Conservation (phyloP, 106 monocot species). For the Dendrobium huoshanense region DNA sequence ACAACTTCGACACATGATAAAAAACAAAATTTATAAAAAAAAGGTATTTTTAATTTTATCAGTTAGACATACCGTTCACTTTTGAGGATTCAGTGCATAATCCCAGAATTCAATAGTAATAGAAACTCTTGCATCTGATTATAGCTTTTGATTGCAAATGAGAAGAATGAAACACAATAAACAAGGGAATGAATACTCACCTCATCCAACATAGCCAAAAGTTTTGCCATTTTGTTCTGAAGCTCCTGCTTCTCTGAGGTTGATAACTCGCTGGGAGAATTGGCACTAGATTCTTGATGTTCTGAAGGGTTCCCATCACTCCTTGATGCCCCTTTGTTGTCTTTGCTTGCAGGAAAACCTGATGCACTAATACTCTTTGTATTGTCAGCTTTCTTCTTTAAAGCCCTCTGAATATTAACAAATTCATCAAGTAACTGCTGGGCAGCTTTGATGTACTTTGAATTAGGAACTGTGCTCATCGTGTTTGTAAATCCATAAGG, state of each 20-base stretch:
- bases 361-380: too few species aligned
- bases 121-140: neutral
- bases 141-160: neutral
- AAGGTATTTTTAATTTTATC: neutral
- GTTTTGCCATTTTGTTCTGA: constrained; percentile 82
- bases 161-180: neutral
- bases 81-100: neutral
- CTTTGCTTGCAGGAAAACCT: too few species aligned
- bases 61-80: neutral
- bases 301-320: constrained; percentile 30
- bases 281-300: constrained; percentile 27
- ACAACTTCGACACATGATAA: too few species aligned
- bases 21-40: too few species aligned
- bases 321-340: constrained; percentile 43
- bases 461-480: constrained; percentile 47
- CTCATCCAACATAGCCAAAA: constrained; percentile 89
- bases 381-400: constrained; percentile 40
- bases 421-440: constrained; percentile 80
- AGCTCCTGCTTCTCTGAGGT: constrained; percentile 69
- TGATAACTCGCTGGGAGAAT: constrained; percentile 41
- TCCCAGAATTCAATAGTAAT: neutral
- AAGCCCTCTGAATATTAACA: constrained; percentile 62
- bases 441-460: constrained; percentile 75
- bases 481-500: constrained; percentile 33
- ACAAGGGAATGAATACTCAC: constrained; percentile 16